A percentile compares a stretch with the other conserved stretches of the same genome.
Conservation (phyloP, 148 eudicot species). For the Mesembryanthemum crystallinum region DNA sequence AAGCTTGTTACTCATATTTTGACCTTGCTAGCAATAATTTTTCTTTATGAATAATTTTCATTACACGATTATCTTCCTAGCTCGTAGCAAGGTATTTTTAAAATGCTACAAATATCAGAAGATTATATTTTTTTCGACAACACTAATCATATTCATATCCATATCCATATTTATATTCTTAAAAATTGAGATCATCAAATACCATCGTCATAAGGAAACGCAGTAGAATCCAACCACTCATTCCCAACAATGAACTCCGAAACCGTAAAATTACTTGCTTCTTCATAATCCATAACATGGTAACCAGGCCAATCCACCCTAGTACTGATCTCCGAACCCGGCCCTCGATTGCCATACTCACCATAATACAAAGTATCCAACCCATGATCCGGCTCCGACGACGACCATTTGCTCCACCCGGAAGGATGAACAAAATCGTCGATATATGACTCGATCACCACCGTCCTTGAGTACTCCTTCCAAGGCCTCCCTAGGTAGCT, state of each 20-base stretch:
- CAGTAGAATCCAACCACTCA: constrained; percentile 88
- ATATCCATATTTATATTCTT: background rate
- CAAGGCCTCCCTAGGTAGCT: constrained; percentile 88
- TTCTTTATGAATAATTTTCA: no score
- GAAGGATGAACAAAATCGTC: constrained; percentile 55
- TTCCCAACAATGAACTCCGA: constrained; percentile 70
- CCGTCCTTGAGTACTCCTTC: constrained; percentile 60
- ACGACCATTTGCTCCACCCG: constrained; percentile 68
- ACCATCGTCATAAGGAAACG: constrained; percentile 85
- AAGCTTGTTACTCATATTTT: no score
- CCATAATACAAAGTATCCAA: constrained; percentile 73
- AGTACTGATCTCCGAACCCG: constrained; percentile 44
- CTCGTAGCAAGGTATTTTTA: no score
- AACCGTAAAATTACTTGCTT: constrained; percentile 73
- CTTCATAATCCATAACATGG: constrained; percentile 72
- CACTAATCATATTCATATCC: background rate
- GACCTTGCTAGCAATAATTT: no score
- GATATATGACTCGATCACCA: constrained; percentile 65
- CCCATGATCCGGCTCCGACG: constrained; percentile 28
- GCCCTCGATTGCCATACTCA: constrained; percentile 68
- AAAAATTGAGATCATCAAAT: no score
- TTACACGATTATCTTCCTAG: no score
- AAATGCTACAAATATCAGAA: background rate
- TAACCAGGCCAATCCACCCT: constrained; percentile 75
- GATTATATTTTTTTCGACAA: no score